Evolutionary conservation across 768 basidiomycete species (phyloP), one percentile per base, ranked within the genome.

Genomic region (Amanita exitialis): DNA sequence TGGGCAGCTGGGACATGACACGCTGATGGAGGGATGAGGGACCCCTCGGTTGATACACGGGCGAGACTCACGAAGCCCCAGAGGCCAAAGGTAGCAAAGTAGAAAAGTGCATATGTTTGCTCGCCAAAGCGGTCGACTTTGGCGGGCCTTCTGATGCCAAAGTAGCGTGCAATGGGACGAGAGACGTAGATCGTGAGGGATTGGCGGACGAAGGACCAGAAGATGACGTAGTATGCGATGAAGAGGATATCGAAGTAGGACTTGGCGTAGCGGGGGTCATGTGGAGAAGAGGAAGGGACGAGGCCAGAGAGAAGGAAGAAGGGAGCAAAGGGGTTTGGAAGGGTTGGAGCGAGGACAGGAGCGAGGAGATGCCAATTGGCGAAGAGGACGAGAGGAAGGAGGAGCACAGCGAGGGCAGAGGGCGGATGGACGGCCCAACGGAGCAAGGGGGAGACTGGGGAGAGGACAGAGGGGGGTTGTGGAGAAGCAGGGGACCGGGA

Each of bases 191-290:
- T 56, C 15, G 83, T 79, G 63, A 91, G 62, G 39, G 72, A 60
- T 66, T 97, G 92, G 27, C 95, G 82, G 38, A 93, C 57, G 62
- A 92, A 87, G 1, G 91, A 94, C 70, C 86, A 98, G 59, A 95
- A 81, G 45, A 98, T 69, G 65, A 97, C 72, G 61, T 94, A 73
- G 66, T 90, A 94, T 2, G 75, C 74, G 42, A 97, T 58, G 68
- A 99, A 99, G 13, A 75, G 60, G 7, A 92, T 55, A 61, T 98
- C 95, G 53, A 78, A 66, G 57, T 74, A 86, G 13, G 77, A 78
- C 67, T 92, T 97, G 35, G 69, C 69, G 59, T 88, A 90, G 28
- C 76, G 77, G 0, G 78, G 76, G 56, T 82, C 77, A 0, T 75
- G 73, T 5, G 69, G 66, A 4, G 73, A 61, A 0, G 82, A 76